Evolutionary conservation across 2,329 filamentous ascomycete genomes (phyloP).

Genomic region (Myrmaecium sp.): DNA sequence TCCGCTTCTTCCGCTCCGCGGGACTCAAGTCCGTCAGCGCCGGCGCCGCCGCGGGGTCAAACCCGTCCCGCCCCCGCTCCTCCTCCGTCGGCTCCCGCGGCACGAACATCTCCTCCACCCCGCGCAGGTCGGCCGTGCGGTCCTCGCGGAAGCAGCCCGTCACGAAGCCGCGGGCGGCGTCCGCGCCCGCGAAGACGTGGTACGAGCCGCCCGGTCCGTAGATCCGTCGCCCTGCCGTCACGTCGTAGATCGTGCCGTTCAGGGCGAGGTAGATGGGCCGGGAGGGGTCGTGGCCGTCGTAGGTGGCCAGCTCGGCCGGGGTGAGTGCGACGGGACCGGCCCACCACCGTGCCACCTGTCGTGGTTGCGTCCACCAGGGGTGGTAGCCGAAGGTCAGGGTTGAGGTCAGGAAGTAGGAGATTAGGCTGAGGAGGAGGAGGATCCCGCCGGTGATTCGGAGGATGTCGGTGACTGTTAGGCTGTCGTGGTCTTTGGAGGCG

Average conservation of each 20-base stretch:
- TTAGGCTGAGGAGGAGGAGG: constrained; percentile 44
- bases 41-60: constrained; percentile 7
- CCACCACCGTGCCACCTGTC: neutral
- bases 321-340: constrained; percentile 51
- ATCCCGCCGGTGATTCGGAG: constrained; percentile 53
- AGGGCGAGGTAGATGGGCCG: constrained; percentile 83
- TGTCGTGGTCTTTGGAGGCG: constrained; percentile 6
- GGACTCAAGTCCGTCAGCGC: no score
- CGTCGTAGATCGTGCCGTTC: constrained; percentile 76
- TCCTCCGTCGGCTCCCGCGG: constrained; percentile 43
- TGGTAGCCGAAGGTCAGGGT: constrained; percentile 27
- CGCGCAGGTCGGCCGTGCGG: constrained; percentile 65
- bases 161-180: constrained; percentile 77
- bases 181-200: constrained; percentile 68
- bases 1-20: constrained; percentile 30
- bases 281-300: constrained; percentile 58
- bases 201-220: constrained; percentile 66
- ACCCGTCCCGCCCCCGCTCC: constrained; percentile 15
- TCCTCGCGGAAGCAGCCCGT: constrained; percentile 88
- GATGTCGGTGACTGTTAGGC: constrained; percentile 41
- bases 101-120: constrained; percentile 71
- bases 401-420: constrained; percentile 61
- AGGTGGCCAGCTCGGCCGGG: constrained; percentile 52
- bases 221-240: constrained; percentile 37
- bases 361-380: constrained; percentile 11